Base-by-base conservation (phyloP, 495 filamentous ascomycete species). In the Penicillium flavigenum region DNA sequence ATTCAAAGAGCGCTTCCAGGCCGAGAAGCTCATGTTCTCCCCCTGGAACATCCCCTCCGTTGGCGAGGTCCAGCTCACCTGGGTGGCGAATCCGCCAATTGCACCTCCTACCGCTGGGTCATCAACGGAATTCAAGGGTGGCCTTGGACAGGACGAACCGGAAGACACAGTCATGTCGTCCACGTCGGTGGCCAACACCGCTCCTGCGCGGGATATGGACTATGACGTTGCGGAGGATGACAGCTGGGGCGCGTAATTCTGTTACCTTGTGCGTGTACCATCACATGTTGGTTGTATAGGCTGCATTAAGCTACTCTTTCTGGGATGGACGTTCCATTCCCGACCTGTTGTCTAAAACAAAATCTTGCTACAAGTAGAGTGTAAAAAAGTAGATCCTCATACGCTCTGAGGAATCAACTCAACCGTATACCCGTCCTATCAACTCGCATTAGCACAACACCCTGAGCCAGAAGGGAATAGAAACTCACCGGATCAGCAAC, bases 1-100 rank as follows among this genome's bases (percentile, higher is more conserved):
- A 2, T 98, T 98, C 70, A 92, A 89, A 61, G 91, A 98, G 63
- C 87, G 94, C 42, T 92, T 87, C 63, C 87, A 88, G 7, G 94
- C 92, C 14, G 93, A 97, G 72, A 89, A 88, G 65, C 89, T 93
- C 69, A 86, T 91, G 76, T 84, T 84, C 69, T 76, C 82, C 41
- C 72, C 81, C 5, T 83, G 82, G 53, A 79, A 85, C 46, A 87
- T 96, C 51, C 85, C 90, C 2, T 81, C 82, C 16, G 79, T 96
- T 24, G 91, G 89, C 42, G 87, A 88, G 56, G 77, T 96, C 24
- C 86, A 94, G 50, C 73, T 91, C 22, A 67, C 80, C 14, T 98
- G 94, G 94, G 78, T 87, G 39, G 68, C 80, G 47, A 79, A 77
- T 47, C 73, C 73, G 5, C 73, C 74, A 1, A 67, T 74, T 27